These are phyloP conservation scores for Chaetomidium leptoderma DNA, from an alignment of 495 filamentous ascomycete species.

Conservation along the genomic window DNA sequence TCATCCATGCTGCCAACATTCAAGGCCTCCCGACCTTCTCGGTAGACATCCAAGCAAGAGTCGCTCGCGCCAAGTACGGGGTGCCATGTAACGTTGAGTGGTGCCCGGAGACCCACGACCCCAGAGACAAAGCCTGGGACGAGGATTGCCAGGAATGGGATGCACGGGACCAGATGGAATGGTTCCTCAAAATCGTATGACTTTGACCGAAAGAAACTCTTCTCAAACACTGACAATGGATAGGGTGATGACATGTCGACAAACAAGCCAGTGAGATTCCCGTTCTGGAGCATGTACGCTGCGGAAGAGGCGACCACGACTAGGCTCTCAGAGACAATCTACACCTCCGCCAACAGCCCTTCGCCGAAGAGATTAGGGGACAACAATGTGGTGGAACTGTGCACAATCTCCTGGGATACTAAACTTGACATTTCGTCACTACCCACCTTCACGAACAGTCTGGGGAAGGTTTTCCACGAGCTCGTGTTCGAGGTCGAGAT, in stretches of 20 bases:
- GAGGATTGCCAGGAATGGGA: background rate
- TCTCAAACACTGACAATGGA: background rate
- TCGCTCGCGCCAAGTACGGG: slow-evolving; percentile 5
- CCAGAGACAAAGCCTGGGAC: background rate
- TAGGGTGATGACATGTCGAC: background rate
- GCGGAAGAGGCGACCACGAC: background rate
- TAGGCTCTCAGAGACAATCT: background rate
- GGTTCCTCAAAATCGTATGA: background rate
- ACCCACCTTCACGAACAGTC: slow-evolving; percentile 8
- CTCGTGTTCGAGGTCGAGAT: slow-evolving; percentile 10
- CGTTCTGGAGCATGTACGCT: background rate
- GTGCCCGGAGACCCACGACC: background rate
- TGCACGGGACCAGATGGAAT: background rate
- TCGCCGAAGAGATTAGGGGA: background rate
- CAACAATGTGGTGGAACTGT: background rate
- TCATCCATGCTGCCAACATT: background rate
- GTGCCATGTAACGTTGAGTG: background rate
- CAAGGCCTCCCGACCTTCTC: background rate
- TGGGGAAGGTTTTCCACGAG: slow-evolving; percentile 11
- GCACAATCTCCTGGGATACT: slow-evolving; percentile 4
- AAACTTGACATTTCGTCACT: background rate
- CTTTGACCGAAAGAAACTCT: background rate
- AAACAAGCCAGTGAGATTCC: background rate
- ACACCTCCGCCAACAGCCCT: background rate
- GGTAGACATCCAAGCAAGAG: background rate